Base-by-base conservation (phyloP, 2,329 filamentous ascomycete species). In the Leptographium wingfieldii region DNA sequence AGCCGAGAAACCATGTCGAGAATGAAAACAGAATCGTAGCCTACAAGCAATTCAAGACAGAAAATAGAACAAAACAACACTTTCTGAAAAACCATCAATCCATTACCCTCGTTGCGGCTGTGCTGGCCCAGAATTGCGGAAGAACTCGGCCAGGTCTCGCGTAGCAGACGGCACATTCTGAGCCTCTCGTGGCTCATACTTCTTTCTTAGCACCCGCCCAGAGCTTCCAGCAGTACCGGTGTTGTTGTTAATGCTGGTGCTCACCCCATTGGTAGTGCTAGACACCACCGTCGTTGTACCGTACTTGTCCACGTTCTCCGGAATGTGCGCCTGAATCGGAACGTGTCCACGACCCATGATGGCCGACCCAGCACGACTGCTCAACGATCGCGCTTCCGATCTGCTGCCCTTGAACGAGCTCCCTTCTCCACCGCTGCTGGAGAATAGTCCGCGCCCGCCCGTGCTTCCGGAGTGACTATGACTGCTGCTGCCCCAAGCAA, bases 111-210 rank as follows among this genome's bases (percentile, higher is more conserved):
- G 58, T 9, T 56, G 57, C 16, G 60, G 52, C 54, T 62, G 76
- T 1, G 85, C 84, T 3, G 87, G 87, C 40, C 78, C 84, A 16
- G 86, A 87, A 66, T 83, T 83, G 58, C 80, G 81, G 38, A 94
- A 73, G 69, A 92, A 92, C 57, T 84, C 82, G 0, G 88, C 87
- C 53, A 92, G 72, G 57, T 90, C 87, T 22, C 80, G 79, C 2
- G 86, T 90, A 54, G 73, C 71, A n/a, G 69, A 70, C 3, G 70
- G 65, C 9, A 66, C 64, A n/a, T 70, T 68, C 43, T 74, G 71
- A 3, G 80, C 72, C 5, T 83, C 81, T 54, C 80, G 76, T 3
- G 81, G 77, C 68, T 83, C 80, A 66, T 79, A 85, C 66, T 72
- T 80, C 72, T 80, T 85, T 77, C 79, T 80, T 1, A 77, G 74